These are phyloP conservation scores for Amylostereum areolatum DNA, from an alignment of 1,284 basidiomycete species.

Conservation along the genomic window DNA sequence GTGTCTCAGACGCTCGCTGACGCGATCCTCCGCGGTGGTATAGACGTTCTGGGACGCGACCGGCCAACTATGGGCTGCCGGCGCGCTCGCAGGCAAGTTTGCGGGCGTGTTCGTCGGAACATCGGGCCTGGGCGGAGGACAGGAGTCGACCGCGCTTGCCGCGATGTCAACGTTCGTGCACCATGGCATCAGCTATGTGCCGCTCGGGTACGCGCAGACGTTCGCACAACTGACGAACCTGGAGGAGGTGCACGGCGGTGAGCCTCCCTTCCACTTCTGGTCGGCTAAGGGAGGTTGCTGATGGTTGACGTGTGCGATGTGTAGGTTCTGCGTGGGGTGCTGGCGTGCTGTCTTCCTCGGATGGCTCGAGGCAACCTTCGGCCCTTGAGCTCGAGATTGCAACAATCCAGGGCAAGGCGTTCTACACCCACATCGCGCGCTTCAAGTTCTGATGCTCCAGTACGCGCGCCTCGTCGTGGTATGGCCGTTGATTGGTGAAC, in stretches of 20 bases:
- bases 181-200: conserved; percentile 77
- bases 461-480: too few species aligned
- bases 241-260: conserved; percentile 66
- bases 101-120: conserved; percentile 70
- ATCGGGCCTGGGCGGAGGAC: conserved; percentile 39
- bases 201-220: conserved; percentile 60
- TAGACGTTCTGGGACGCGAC: conserved; percentile 81
- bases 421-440: conserved; percentile 44
- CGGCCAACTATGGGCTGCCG: conserved; percentile 69
- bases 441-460: too few species aligned
- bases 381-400: conserved; percentile 63
- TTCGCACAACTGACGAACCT: conserved; percentile 56
- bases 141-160: conserved; percentile 48
- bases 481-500: too few species aligned
- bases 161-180: conserved; percentile 72
- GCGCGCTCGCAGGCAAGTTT: conserved; percentile 77
- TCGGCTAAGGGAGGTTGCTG: too few species aligned
- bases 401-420: conserved; percentile 56
- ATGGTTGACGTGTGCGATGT: neutral
- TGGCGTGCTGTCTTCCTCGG: conserved; percentile 58
- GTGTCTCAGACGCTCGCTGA: neutral
- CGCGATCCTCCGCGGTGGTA: conserved; percentile 1
- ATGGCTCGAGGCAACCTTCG: conserved; percentile 60
- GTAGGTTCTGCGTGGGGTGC: conserved; percentile 68
- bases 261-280: conserved; percentile 19